phyloP scores from a whole-genome alignment of 148 eudicot species.

The Silene latifolia region DNA sequence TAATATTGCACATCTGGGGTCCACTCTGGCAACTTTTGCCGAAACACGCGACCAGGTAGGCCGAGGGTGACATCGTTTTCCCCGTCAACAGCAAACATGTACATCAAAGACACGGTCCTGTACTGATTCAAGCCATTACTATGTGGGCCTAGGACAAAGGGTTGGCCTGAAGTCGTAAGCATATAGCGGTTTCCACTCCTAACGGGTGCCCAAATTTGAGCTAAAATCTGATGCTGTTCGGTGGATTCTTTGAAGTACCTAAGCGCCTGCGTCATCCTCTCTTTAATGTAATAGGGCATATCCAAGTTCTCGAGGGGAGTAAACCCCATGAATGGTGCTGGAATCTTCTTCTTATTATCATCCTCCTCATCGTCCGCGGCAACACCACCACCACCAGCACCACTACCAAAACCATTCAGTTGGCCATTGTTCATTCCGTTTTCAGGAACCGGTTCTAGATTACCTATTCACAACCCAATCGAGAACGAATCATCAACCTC shows the following conservation, averaged over 20 bases:
- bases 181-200: slow-evolving; percentile 56
- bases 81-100: slow-evolving; percentile 65
- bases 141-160: slow-evolving; percentile 72
- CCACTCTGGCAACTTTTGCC: slow-evolving; percentile 91
- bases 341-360: slow-evolving; percentile 42
- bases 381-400: background rate
- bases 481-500: background rate
- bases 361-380: slow-evolving; percentile 24
- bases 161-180: slow-evolving; percentile 94
- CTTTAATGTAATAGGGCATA: slow-evolving; percentile 57
- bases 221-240: slow-evolving; percentile 75
- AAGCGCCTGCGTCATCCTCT: slow-evolving; percentile 83
- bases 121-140: slow-evolving; percentile 80
- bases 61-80: slow-evolving; percentile 62
- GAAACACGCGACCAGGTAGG: slow-evolving; percentile 89
- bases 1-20: slow-evolving; percentile 93
- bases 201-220: slow-evolving; percentile 96
- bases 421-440: slow-evolving; percentile 12
- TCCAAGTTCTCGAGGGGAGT: slow-evolving; percentile 41
- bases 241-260: slow-evolving; percentile 67
- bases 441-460: slow-evolving; percentile 35
- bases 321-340: slow-evolving; percentile 35
- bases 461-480: slow-evolving; percentile 25
- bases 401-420: background rate
- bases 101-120: slow-evolving; percentile 72